Conservation (phyloP, 2,329 filamentous ascomycete species). For the Diaporthe citri region DNA sequence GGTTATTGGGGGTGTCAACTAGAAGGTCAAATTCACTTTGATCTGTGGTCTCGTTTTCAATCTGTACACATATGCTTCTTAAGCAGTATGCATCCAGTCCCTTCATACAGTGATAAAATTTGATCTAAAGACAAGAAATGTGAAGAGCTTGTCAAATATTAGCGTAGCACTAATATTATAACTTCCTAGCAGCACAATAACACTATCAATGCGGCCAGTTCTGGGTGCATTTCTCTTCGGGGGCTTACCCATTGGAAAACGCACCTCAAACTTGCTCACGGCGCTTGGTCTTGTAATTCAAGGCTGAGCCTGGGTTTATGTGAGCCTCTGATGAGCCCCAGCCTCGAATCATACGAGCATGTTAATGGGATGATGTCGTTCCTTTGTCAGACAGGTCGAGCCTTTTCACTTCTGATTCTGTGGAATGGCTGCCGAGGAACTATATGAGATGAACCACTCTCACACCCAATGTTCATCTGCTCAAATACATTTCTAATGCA, state of each 20-base stretch:
- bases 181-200: too few species aligned
- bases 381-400: neutral
- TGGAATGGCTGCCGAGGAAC: neutral
- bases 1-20: constrained; percentile 8
- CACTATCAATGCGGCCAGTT: too few species aligned
- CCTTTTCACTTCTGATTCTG: neutral
- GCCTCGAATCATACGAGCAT: neutral
- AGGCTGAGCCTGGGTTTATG: neutral
- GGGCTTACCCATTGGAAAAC: too few species aligned
- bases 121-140: neutral
- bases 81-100: too few species aligned
- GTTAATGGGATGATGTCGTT: neutral
- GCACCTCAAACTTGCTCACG: too few species aligned
- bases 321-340: neutral
- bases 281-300: too few species aligned
- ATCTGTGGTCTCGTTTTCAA: too few species aligned
- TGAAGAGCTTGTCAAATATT: neutral
- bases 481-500: too few species aligned
- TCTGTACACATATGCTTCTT: too few species aligned
- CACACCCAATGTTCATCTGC: neutral
- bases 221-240: too few species aligned
- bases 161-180: neutral
- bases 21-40: constrained; percentile 21
- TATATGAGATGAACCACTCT: neutral
- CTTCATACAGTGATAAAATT: too few species aligned